phyloP scores from a whole-genome alignment of 495 filamentous ascomycete species.

The Hyaloscypha bicolor region DNA sequence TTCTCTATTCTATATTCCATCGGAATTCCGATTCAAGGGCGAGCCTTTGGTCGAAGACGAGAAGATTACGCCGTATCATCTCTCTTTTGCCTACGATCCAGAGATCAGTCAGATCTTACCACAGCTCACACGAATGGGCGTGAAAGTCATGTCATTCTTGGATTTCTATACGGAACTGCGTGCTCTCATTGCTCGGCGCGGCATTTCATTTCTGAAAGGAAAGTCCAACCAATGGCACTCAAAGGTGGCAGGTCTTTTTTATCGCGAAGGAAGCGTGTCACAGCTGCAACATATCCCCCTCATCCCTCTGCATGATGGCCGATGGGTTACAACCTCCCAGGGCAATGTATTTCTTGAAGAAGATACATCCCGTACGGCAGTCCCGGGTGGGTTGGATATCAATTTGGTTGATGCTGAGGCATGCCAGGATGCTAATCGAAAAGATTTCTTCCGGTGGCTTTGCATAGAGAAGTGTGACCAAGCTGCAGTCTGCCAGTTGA shows the following conservation, averaged over 20 bases:
- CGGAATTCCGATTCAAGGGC: conserved; percentile 11
- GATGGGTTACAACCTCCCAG: conserved; percentile 12
- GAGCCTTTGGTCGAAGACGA: conserved; percentile 17
- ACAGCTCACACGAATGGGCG: conserved; percentile 14
- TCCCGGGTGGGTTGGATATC: conserved; percentile 9
- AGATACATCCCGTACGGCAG: conserved; percentile 3
- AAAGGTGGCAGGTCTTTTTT: conserved; percentile 13
- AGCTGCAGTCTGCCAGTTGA: conserved; percentile 19
- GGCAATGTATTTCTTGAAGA: conserved; percentile 17
- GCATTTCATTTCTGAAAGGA: conserved; percentile 14
- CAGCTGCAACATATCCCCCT: conserved; percentile 5
- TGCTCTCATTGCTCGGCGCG: neutral
- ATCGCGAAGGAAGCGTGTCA: neutral
- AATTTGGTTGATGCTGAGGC: conserved; percentile 16
- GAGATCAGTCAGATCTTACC: conserved; percentile 14
- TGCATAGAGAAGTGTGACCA: conserved; percentile 12
- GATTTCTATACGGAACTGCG: conserved; percentile 12
- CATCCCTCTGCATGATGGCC: conserved; percentile 10
- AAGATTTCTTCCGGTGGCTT: conserved; percentile 13
- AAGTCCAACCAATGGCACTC: conserved; percentile 12
- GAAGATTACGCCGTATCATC: conserved; percentile 8
- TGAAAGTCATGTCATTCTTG: conserved; percentile 9
- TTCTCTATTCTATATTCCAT: conserved; percentile 18
- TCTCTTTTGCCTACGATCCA: conserved; percentile 18
- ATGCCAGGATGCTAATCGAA: conserved; percentile 14